A percentile compares a stretch with the other conserved stretches of the same genome.
Evolutionary conservation across 2,329 filamentous ascomycete genomes (phyloP).

Genomic region (Fusarium avenaceum): DNA sequence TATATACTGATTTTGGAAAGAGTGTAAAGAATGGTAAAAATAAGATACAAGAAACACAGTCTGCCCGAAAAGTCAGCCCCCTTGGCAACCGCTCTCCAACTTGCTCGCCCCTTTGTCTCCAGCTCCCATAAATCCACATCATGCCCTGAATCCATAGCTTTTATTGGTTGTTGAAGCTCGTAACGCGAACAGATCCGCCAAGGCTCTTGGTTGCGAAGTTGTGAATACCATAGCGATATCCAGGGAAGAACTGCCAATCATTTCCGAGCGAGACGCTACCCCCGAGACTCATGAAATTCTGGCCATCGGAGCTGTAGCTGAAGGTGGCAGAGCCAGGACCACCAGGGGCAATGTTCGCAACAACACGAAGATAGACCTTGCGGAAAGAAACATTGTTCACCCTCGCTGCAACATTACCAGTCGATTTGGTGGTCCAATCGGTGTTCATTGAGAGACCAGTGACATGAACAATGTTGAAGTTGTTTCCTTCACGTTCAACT

Average conservation of each 20-base stretch:
- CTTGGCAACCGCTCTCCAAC: too few relatives aligned
- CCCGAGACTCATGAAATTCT: constrained; percentile 9
- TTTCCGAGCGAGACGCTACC: not conserved
- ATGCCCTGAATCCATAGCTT: too few relatives aligned
- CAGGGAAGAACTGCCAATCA: constrained; percentile 25
- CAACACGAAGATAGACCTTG: constrained; percentile 15
- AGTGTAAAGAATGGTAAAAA: not conserved
- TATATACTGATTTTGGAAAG: too few relatives aligned
- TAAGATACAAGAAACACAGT: not conserved
- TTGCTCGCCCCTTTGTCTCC: too few relatives aligned
- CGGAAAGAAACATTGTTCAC: constrained; percentile 10
- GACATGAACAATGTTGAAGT: constrained; percentile 12
- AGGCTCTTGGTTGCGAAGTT: constrained; percentile 2
- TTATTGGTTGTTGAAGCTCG: constrained; percentile 9
- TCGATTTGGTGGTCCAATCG: constrained; percentile 20
- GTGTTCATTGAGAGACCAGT: constrained; percentile 13
- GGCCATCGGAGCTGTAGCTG: constrained; percentile 11
- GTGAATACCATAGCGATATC: constrained; percentile 14
- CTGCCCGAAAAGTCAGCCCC: fast-evolving
- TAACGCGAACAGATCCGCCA: constrained; percentile 14
- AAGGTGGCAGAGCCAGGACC: constrained; percentile 15
- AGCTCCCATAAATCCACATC: too few relatives aligned
- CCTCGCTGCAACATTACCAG: not conserved
- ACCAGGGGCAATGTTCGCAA: constrained; percentile 5
- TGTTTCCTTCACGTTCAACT: constrained; percentile 13